Evolutionary conservation across 129 eudicot species (phyloP), one percentile per base, ranked within the genome.

Genomic region (Pittosporum tobira): DNA sequence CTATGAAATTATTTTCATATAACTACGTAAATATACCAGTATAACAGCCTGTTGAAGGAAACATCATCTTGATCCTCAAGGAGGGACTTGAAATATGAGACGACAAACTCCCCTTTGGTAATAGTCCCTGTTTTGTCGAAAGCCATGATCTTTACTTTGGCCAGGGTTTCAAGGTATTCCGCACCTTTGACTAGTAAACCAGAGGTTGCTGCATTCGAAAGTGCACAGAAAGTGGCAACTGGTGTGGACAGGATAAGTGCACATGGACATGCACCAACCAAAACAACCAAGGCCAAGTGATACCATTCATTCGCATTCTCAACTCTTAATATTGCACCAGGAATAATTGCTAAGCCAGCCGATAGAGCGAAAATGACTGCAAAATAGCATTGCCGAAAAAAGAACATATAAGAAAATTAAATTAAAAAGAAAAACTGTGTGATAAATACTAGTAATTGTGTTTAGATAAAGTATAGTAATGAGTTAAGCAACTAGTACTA

Each of bases 201-300:
- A 14, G 78, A 63, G 18, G 73, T 81, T 43, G 99, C 99, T 20
- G 99, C 99, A 70, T 72, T 83, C 25, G 99, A 76, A 6, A 91
- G 73, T 16, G 94, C 99, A 57, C 96, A 86, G 40, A 71, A 91
- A 55, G 84, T 81, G 37, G 99, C 99, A 20, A 87, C 95, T 0
- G 99, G 99, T 10, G 99, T 91, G 14, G 99, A 91, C 24, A 91
- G 85, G 53, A 91, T 74, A 34, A 91, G 94, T n/a, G 96, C 94
- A 71, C 99, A 91, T 14, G 99, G 99, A 36, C 99, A 91, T 25
- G 90, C 88, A 66, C 99, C 83, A 10, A 91, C 99, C 63, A 91
- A 71, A 30, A 83, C 96, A 24, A 91, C 99, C 61, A 91, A 74
- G 22, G 99, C 94, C 65, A 87, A 66, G 71, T 69, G 94, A 75